Evolutionary conservation across 164 flowering plant genomes (phyloP).

Genomic region (Chimonanthus salicifolius): DNA sequence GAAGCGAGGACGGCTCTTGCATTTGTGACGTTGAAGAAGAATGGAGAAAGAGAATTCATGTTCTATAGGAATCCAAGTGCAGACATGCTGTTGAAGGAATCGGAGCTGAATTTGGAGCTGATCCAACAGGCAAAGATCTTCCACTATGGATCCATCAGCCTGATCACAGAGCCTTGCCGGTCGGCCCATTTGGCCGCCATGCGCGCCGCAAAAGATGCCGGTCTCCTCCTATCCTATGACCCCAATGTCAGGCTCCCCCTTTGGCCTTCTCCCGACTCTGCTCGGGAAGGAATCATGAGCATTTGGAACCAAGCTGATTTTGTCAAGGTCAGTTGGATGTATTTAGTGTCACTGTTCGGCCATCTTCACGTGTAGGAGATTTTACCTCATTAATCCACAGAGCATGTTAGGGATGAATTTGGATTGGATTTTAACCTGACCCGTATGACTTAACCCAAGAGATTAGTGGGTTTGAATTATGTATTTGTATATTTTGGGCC

Average conservation of each 20-base stretch:
- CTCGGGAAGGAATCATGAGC: slow-evolving; percentile 54
- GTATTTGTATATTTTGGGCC: background rate
- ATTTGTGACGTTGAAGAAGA: slow-evolving; percentile 47
- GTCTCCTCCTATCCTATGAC: slow-evolving; percentile 62
- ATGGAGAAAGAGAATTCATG: slow-evolving; percentile 76
- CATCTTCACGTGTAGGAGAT: no score
- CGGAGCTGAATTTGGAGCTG: slow-evolving; percentile 48
- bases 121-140: slow-evolving; percentile 50
- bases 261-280: slow-evolving; percentile 69
- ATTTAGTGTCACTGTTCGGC: no score
- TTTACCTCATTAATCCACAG: no score
- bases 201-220: slow-evolving; percentile 61
- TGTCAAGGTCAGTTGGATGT: slow-evolving; percentile 36
- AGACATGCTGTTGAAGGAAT: slow-evolving; percentile 52
- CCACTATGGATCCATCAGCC: slow-evolving; percentile 75
- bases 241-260: slow-evolving; percentile 68
- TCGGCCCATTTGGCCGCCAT: slow-evolving; percentile 76
- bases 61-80: slow-evolving; percentile 79
- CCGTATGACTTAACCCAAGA: background rate
- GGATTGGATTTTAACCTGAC: background rate
- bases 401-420: no score
- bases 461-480: background rate
- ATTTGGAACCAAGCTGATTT: slow-evolving; percentile 70
- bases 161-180: slow-evolving; percentile 70
- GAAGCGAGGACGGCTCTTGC: slow-evolving; percentile 67